Evolutionary conservation across 2,329 filamentous ascomycete species (phyloP).

Genomic region (Aquanectria penicillioides): DNA sequence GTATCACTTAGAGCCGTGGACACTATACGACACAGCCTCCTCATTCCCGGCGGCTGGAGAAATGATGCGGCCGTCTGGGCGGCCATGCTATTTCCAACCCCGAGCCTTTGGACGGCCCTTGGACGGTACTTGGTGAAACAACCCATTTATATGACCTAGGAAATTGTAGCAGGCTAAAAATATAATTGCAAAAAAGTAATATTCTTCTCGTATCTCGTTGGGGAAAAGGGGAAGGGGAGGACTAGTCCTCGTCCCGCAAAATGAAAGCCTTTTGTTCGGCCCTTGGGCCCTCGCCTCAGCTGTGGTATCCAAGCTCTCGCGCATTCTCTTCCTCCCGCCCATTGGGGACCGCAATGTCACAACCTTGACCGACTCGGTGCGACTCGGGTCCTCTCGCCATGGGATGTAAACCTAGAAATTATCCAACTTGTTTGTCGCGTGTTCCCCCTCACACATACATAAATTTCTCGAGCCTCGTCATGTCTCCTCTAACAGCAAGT

Average conservation of each 20-base stretch:
- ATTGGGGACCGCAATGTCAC: background rate
- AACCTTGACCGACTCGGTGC: slow-evolving; percentile 3
- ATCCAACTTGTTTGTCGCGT: slow-evolving; percentile 15
- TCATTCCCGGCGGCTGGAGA: slow-evolving; percentile 18
- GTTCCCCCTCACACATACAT: background rate
- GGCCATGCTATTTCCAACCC: slow-evolving; percentile 17
- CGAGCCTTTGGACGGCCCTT: background rate
- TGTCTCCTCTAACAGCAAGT: slow-evolving; percentile 14
- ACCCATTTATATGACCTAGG: background rate
- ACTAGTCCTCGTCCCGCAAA: slow-evolving; percentile 16
- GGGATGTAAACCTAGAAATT: slow-evolving; percentile 11
- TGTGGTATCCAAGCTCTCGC: slow-evolving; percentile 21
- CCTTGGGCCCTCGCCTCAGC: slow-evolving; percentile 9
- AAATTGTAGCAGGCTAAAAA: background rate
- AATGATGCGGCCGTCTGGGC: slow-evolving; percentile 20
- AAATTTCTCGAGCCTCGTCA: background rate
- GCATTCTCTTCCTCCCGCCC: slow-evolving; percentile 11
- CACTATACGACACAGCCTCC: too few species aligned
- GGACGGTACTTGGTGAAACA: slow-evolving; percentile 7
- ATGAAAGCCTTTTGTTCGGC: slow-evolving; percentile 16
- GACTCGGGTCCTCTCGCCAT: background rate
- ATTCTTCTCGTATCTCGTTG: slow-evolving; percentile 38
- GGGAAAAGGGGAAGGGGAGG: slow-evolving; percentile 29
- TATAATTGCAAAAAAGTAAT: slow-evolving; percentile 35
- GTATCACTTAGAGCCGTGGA: background rate